Evolutionary conservation across 176 grass and related monocot genomes (phyloP), one percentile per base, ranked within the genome.

Genomic region (Cenchrus americanus): DNA sequence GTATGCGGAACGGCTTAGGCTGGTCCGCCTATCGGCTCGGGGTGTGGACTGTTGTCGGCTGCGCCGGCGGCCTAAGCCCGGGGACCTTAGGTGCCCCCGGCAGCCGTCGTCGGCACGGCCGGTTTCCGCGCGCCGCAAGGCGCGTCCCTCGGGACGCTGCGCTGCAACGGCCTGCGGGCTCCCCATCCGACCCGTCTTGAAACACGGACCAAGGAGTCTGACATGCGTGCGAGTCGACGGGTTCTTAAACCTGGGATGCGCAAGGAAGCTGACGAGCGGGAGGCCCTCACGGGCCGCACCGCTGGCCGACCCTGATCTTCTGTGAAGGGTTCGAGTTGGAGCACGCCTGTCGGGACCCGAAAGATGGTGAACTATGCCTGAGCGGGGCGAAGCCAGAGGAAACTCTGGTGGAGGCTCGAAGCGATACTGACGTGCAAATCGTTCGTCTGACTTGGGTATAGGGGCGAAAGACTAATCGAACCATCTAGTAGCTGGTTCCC

Each of bases 381-480:
- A 92, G 87, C 80, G 80, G 85, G 84, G 87, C 80, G 84, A 92
- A 92, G 91, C 87, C 65, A 87, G 80, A 92, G 91, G 87, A 92
- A 92, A 89, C 87, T 89, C 83, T 92, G 75, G 75, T 92, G 87
- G 90, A 87, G 90, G 87, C 90, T 84, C 80, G 75, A 83, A 92
- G 91, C 80, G 76, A 92, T 89, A 84, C 87, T 86, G 69, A 89
- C 80, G 69, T 89, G 90, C 80, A 92, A 89, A 92, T 92, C 84
- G 75, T 92, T 92, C 90, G 69, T 89, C 87, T 14, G 88, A 94
- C 92, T 94, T 88, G 92, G 92, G 86, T 94, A 91, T 94, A 94
- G 88, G 88, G 86, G 92, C 88, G 69, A 94, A 94, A 94, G 92
- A 94, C 88, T 94, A 94, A 91, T 94, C 92, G 88, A 94, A 94